Percentiles rank a stretch among this genome's conserved stretches.
Evolutionary conservation across 768 basidiomycete species (phyloP).

Genomic region (Fibroporia radiculosa): DNA sequence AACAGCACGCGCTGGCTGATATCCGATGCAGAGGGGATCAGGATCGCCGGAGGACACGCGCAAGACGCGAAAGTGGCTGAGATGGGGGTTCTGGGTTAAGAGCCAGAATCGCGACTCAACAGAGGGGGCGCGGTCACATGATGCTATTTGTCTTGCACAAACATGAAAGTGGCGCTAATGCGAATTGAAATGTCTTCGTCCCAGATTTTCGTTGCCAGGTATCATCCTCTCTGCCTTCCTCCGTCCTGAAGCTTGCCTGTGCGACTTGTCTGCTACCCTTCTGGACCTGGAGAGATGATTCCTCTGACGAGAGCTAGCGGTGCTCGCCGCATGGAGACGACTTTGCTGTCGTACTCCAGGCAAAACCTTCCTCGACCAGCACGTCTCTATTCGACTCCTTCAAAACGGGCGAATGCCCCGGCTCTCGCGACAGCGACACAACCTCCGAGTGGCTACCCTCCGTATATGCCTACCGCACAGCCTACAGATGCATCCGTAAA

Average conservation of each 20-base stretch:
- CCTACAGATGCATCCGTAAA: slow-evolving; percentile 3
- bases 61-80: slow-evolving; percentile 10
- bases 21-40: too few species aligned
- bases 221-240: not conserved
- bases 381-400: slow-evolving; percentile 62
- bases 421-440: slow-evolving; percentile 36
- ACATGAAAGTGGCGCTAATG: slow-evolving; percentile 5
- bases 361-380: slow-evolving; percentile 63
- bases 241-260: not conserved
- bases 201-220: too few species aligned
- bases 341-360: slow-evolving; percentile 52
- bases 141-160: slow-evolving; percentile 7
- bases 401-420: slow-evolving; percentile 47
- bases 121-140: too few species aligned
- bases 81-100: slow-evolving; percentile 9
- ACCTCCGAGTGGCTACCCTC: slow-evolving; percentile 31
- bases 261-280: not conserved
- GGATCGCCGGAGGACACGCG: not conserved
- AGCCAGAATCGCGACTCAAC: not conserved
- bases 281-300: slow-evolving; percentile 20
- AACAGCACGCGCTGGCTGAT: too few species aligned
- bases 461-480: slow-evolving; percentile 26
- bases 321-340: slow-evolving; percentile 24
- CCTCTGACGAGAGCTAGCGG: slow-evolving; percentile 21
- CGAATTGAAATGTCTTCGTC: not conserved